Base-by-base conservation (phyloP, 768 basidiomycete species). In the Pleurotus sapidus region DNA sequence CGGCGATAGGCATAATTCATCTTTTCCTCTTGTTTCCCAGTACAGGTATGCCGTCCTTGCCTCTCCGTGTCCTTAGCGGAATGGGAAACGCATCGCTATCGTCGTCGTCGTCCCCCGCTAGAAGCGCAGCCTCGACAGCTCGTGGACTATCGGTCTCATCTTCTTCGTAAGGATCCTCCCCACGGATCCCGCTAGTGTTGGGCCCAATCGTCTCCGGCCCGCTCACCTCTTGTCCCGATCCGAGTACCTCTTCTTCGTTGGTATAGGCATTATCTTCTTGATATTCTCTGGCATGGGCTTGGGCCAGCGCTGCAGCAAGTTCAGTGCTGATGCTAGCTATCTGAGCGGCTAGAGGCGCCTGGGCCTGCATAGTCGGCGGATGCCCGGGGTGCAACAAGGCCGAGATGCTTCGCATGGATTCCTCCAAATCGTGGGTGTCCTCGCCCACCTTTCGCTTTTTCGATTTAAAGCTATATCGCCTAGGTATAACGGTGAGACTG, bases 311-410 rank as follows among this genome's bases (percentile, higher is more conserved):
- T 23, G 88, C 88, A 7, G 89, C 89, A 59, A 92, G 87, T 66
- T 89, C 89, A 4, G 86, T 87, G 57, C 87, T 89, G 61, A 92
- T 88, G 58, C 82, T 88, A n/a, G 87, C 88, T 15, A 90, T 84
- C 14, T 83, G 82, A 23, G 79, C 78, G 60, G 87, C 87, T 51
- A 89, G 69, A 11, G 80, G 79, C 58, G 81, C 78, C 56, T 78
- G 77, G 39, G 68, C 47, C 40, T 73, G 57, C 8, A 70, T 61
- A 49, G 71, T 65, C 46, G 63, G 61, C 56, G 71, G 68, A 11
- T 71, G 69, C 47, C 74, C 78, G 3, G 81, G 75, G 59, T 85
- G 82, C 50, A 91, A 81, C 47, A 91, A 68, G 2, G 87, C 88
- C 39, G 89, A 86, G 55, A 91, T 84, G 30, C 88, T 87, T 49